Percentiles rank a stretch among this genome's conserved stretches.
These are phyloP conservation scores for Phytophthora pistaciae DNA, from an alignment of 352 stramenopile genomes.

Conservation along the genomic window DNA sequence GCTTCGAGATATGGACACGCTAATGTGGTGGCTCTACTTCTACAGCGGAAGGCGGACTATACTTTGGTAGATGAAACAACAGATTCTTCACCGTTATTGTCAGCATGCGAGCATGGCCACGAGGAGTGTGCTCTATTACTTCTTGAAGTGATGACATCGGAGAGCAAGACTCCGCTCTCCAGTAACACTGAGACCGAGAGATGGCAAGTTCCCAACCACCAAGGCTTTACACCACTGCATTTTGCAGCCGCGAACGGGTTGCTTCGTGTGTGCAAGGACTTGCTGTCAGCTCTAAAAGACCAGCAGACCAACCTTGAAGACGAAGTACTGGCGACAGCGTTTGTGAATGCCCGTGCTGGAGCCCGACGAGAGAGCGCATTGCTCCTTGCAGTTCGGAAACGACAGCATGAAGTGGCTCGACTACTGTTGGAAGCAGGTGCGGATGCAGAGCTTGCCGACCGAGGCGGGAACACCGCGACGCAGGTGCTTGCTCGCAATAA, in stretches of 20 bases:
- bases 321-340: constrained; percentile 46
- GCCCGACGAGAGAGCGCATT: constrained; percentile 64
- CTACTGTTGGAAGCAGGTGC: constrained; percentile 54
- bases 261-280: constrained; percentile 33
- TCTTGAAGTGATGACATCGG: constrained; percentile 30
- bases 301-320: constrained; percentile 40
- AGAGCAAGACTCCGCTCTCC: not conserved
- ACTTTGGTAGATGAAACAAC: constrained; percentile 45
- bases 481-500: constrained; percentile 64
- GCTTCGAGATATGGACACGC: constrained; percentile 93
- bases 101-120: constrained; percentile 59
- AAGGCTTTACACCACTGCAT: constrained; percentile 74
- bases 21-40: constrained; percentile 80
- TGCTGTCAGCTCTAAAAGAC: constrained; percentile 49
- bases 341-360: constrained; percentile 36
- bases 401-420: constrained; percentile 49
- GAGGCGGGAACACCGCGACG: constrained; percentile 55
- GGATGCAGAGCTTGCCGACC: constrained; percentile 53
- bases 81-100: constrained; percentile 60
- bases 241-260: constrained; percentile 62
- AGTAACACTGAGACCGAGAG: constrained; percentile 14
- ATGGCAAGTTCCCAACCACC: constrained; percentile 59
- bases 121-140: constrained; percentile 64
- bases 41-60: constrained; percentile 56
- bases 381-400: constrained; percentile 73